Conservation (phyloP, 106 monocot genomes). For the Dactylorhiza incarnata region DNA sequence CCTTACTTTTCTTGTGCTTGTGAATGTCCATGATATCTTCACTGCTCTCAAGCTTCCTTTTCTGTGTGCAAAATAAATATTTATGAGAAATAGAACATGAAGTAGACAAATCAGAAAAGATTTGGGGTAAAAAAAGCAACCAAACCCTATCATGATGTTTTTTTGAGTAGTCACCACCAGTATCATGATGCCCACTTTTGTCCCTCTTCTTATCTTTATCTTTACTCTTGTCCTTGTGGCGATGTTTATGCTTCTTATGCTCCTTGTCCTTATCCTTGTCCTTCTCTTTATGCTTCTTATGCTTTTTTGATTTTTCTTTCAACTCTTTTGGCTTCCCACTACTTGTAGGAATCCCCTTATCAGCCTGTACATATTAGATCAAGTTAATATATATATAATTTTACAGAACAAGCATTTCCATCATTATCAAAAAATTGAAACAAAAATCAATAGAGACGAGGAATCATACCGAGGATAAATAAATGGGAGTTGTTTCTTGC, state of each 20-base stretch:
- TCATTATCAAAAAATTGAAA: neutral
- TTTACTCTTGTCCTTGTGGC: slow-evolving; percentile 78
- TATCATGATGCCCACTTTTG: slow-evolving; percentile 62
- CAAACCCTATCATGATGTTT: slow-evolving; percentile 79
- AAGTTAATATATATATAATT: neutral
- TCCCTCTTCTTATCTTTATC: slow-evolving; percentile 89
- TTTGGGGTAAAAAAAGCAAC: neutral
- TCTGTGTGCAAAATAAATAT: slow-evolving; percentile 21
- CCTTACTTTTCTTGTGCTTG: slow-evolving; percentile 73
- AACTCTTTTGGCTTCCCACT: slow-evolving; percentile 64
- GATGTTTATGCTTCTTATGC: slow-evolving; percentile 94
- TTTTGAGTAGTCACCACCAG: slow-evolving; percentile 57
- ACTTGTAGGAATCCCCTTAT: slow-evolving; percentile 70
- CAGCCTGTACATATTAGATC: slow-evolving; percentile 29
- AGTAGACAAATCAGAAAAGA: neutral
- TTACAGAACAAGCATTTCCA: neutral
- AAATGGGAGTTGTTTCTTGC: slow-evolving; percentile 68
- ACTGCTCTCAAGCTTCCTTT: slow-evolving; percentile 55
- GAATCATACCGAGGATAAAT: slow-evolving; percentile 73
- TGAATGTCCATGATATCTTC: slow-evolving; percentile 38
- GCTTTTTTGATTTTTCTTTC: slow-evolving; percentile 80
- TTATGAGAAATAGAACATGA: neutral
- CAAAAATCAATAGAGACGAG: slow-evolving; percentile 11
- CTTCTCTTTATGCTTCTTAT: slow-evolving; percentile 87
- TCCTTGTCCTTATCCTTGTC: slow-evolving; percentile 84